Conservation (phyloP, 78 protist genomes). For the Polysphondylium violaceum region DNA sequence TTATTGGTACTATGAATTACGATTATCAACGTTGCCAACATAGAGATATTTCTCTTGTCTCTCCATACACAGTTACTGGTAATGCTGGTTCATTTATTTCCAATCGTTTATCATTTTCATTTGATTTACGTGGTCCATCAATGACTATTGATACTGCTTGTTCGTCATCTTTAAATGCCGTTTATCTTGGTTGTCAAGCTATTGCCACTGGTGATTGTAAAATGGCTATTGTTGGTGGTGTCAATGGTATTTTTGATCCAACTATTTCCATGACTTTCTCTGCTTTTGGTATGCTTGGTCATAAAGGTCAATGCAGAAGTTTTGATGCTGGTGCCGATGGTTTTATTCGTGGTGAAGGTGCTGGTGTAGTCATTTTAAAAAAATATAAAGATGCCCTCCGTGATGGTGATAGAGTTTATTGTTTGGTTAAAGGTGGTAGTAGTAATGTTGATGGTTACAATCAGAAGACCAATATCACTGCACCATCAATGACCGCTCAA, state of each 20-base stretch:
- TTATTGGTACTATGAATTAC: conserved; percentile 61
- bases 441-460: conserved; percentile 86
- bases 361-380: conserved; percentile 77
- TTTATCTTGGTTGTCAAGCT: conserved; percentile 79
- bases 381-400: conserved; percentile 3
- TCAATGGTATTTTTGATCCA: conserved; percentile 80
- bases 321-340: conserved; percentile 92
- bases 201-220: conserved; percentile 80
- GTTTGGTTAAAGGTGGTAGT: conserved; percentile 74
- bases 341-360: conserved; percentile 91
- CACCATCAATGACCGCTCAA: conserved; percentile 86
- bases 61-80: conserved; percentile 67
- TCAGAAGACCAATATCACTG: conserved; percentile 58
- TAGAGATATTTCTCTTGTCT: neutral
- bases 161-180: conserved; percentile 89
- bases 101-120: conserved; percentile 85
- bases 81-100: conserved; percentile 59
- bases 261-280: conserved; percentile 22
- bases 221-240: conserved; percentile 89
- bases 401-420: conserved; percentile 72
- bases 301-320: conserved; percentile 82
- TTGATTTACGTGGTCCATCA: conserved; percentile 91
- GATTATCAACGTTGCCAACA: conserved; percentile 27
- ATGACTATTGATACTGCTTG: conserved; percentile 95
- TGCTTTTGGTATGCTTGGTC: conserved; percentile 74